Percentiles rank a stretch among this genome's conserved stretches.
These are phyloP conservation scores for Phytopythium aichiense DNA, from an alignment of 352 stramenopile genomes.

Conservation along the genomic window DNA sequence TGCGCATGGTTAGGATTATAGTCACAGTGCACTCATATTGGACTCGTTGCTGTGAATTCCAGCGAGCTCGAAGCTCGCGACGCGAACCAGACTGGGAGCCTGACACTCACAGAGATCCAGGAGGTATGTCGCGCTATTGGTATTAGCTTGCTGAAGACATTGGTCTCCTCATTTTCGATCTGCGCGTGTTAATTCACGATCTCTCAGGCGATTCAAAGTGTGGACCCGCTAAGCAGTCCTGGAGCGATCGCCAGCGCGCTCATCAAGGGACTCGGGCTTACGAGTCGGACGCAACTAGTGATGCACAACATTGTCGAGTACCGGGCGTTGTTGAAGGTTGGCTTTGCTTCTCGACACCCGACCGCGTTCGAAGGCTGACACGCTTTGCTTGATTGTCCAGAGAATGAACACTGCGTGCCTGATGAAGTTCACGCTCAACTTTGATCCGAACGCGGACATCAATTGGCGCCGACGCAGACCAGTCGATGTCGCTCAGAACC, in stretches of 20 bases:
- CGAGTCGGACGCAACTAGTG: conserved; percentile 32
- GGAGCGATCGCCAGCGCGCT: conserved; percentile 26
- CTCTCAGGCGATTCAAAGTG: conserved; percentile 16
- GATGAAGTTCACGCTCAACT: conserved; percentile 81
- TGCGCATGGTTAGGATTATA: neutral
- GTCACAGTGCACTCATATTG: no score
- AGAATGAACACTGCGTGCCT: conserved; percentile 63
- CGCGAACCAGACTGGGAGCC: conserved; percentile 28
- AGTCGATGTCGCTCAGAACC: neutral
- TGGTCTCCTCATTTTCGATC: neutral
- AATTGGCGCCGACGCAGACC: conserved; percentile 26
- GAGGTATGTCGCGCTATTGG: conserved; percentile 9
- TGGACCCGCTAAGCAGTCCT: conserved; percentile 50
- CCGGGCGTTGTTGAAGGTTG: conserved; percentile 46
- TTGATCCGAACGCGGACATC: conserved; percentile 52
- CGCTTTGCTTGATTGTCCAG: conserved; percentile 12
- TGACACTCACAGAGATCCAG: conserved; percentile 34
- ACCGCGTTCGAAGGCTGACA: neutral
- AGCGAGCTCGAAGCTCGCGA: conserved; percentile 64
- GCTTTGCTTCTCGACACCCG: neutral
- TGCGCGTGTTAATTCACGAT: neutral
- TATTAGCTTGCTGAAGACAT: neutral
- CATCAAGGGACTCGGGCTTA: conserved; percentile 37
- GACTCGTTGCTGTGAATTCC: neutral
- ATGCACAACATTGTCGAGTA: conserved; percentile 58